phyloP scores from a whole-genome alignment of 2,329 filamentous ascomycete species.

The Ophiostoma tasmaniense region DNA sequence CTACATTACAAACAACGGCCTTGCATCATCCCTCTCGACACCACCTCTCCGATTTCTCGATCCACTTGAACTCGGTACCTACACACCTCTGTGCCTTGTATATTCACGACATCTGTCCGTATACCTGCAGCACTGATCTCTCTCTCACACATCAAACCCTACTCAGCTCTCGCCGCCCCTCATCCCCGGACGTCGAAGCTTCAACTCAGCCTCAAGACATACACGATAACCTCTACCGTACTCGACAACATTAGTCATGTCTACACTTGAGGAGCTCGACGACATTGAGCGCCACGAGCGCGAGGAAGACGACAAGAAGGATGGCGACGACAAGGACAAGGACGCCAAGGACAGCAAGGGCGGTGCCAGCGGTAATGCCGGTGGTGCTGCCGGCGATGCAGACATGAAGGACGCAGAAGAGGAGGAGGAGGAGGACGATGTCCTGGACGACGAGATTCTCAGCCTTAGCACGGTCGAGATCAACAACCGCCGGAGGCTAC shows the following conservation, averaged over 20 bases:
- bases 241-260: slow-evolving; percentile 51
- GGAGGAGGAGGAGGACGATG: slow-evolving; percentile 63
- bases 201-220: not conserved
- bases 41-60: slow-evolving; percentile 10
- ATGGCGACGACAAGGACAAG: slow-evolving; percentile 26
- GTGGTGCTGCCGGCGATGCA: slow-evolving; percentile 59
- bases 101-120: not conserved
- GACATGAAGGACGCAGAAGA: slow-evolving; percentile 80
- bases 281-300: slow-evolving; percentile 74
- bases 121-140: not conserved
- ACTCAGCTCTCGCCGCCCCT: not conserved
- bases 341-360: slow-evolving; percentile 43
- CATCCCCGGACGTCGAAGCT: slow-evolving; percentile 1
- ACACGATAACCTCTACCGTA: not conserved
- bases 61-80: slow-evolving; percentile 3
- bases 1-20: slow-evolving; percentile 1
- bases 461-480: slow-evolving; percentile 92
- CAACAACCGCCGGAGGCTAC: slow-evolving; percentile 75
- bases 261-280: slow-evolving; percentile 85
- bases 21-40: slow-evolving; percentile 5
- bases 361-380: slow-evolving; percentile 23
- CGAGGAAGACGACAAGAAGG: slow-evolving; percentile 47
- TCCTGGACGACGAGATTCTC: slow-evolving; percentile 88
- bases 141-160: not conserved
- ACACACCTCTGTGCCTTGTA: not conserved